Conservation (phyloP, 805 yeast genomes). For the Yarrowia bubula region DNA sequence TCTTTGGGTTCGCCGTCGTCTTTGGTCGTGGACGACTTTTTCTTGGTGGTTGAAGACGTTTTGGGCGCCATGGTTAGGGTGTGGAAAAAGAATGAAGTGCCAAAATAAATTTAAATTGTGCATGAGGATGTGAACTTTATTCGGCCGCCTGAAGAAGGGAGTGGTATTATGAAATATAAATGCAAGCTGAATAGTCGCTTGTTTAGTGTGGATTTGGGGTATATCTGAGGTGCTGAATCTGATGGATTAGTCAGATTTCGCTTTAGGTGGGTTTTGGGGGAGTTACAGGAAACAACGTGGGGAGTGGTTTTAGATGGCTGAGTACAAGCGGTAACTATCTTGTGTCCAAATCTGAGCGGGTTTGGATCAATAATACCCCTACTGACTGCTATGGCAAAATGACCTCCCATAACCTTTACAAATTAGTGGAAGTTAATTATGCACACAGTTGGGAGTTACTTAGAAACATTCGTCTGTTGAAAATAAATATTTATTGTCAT, state of each 20-base stretch:
- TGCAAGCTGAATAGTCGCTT: not conserved
- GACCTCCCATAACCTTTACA: too few relatives aligned
- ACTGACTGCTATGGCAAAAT: too few relatives aligned
- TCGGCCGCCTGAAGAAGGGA: not conserved
- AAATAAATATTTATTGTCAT: not conserved
- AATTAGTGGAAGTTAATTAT: too few relatives aligned
- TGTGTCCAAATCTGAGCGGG: too few relatives aligned
- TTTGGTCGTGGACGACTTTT: constrained; percentile 9
- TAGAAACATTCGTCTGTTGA: not conserved
- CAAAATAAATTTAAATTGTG: not conserved
- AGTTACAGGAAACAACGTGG: not conserved
- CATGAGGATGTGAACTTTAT: not conserved
- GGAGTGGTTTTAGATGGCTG: too few relatives aligned
- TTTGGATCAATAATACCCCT: too few relatives aligned
- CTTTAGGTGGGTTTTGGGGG: not conserved
- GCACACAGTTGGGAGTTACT: too few relatives aligned
- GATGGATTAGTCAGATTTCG: not conserved
- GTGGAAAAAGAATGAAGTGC: not conserved
- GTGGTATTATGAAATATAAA: not conserved
- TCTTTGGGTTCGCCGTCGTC: constrained; percentile 7
- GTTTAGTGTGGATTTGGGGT: not conserved
- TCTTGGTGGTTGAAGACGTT: constrained; percentile 6
- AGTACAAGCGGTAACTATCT: too few relatives aligned
- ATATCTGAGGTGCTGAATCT: not conserved
- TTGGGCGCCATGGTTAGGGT: constrained; percentile 20